Evolutionary conservation across 495 filamentous ascomycete species (phyloP), one percentile per base, ranked within the genome.

Genomic region (Aspergillus panamensis): DNA sequence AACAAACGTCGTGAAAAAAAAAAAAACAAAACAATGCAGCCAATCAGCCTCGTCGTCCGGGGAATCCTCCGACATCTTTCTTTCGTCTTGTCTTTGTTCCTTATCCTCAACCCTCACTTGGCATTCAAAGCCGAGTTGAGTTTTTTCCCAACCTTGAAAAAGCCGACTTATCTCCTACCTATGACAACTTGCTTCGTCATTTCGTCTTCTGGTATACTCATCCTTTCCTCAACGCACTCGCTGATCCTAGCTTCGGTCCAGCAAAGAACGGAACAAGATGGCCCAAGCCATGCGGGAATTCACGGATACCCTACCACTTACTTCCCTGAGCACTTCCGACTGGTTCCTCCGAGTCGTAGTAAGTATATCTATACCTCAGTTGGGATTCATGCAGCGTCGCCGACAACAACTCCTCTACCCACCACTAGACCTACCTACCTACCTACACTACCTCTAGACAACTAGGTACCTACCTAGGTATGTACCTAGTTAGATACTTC

Each of bases 21-120:
- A n/a, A n/a, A n/a, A n/a, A n/a, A n/a, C n/a, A n/a, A n/a, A 42
- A 54, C 48, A 50, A 44, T 44, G 57, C 51, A 29, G 9, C 45
- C 51, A 50, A 54, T 60, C 56, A 58, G 7, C 32, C 44, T 10
- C 5, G 25, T 39, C 30, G 3, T 43, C 52, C 16, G 35, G 37
- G 35, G 37, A 51, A 33, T 33, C 33, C 47, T 51, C 55, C 55
- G 48, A 29, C 8, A 45, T 45, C 14, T 45, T 16, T n/a, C n/a
- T n/a, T n/a, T n/a, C n/a, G n/a, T n/a, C n/a, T n/a, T n/a, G n/a
- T n/a, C 37, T 40, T 40, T 13, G 7, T 14, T 40, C 9, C 13
- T 14, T 40, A 6, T 40, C 37, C 37, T 12, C 37, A 5, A 40
- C 0, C 37, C 16, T 13, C 10, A 39, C 35, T 7, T 3, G 8